Base-by-base conservation (phyloP, 805 yeast genomes). In the Saccharomycopsis guyanensis region DNA sequence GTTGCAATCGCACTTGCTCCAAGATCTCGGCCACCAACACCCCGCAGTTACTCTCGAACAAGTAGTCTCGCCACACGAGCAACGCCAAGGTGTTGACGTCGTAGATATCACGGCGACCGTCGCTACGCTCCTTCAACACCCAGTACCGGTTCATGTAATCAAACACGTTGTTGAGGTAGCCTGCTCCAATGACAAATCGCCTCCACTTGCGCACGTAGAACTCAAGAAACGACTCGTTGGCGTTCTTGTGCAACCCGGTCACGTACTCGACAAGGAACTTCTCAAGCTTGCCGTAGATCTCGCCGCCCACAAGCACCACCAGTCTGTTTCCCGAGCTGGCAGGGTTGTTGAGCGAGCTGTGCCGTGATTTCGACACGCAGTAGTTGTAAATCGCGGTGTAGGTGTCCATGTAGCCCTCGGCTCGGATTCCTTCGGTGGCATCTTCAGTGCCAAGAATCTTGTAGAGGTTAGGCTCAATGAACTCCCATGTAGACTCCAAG, bases 81-180 rank as follows among this genome's bases (percentile, higher is more conserved):
- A 91, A 68, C 43, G 96, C 84, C 53, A 93, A 70, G 3, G 96
- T 87, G 60, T 88, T 82, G 19, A 94, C 94, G 63, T 93, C 98
- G 63, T 80, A 87, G 39, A 93, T 80, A 58, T 86, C 88, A 53
- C 88, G 75, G 57, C 86, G 78, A 15, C 97, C 97, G 61, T 91
- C 97, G 37, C 87, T 83, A 59, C 97, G 75, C 64, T 91, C 97
- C 59, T 94, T 89, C 56, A 84, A 85, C 38, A 94, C 96, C 98
- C 98, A 93, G 65, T 91, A 93, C 52, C 97, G 76, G 64, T 93
- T 93, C 76, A 93, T 80, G 64, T 93, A 93, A 62, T 91, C 96
- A 58, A 93, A 86, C 4, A 94, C 89, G 61, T 94, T 93, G 62
- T 87, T 88, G 61, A 93, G 66, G 63, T 86, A 85, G 13, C 88